Percentiles rank a stretch among this genome's conserved stretches.
Evolutionary conservation across 192 early-diverging fungal genomes (phyloP).

Genomic region (Backusella psychrophila): DNA sequence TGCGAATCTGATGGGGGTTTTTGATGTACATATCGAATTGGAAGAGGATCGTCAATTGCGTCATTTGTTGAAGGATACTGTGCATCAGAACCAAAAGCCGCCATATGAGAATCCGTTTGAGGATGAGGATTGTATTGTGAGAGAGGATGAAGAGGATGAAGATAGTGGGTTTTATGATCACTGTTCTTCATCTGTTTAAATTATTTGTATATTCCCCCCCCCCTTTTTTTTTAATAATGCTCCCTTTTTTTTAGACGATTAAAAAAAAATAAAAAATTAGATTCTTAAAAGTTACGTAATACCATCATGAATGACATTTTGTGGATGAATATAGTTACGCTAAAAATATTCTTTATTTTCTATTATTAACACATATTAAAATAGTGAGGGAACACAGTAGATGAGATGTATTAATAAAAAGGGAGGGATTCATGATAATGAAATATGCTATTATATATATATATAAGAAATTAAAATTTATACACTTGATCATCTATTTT

Average conservation of each 20-base stretch:
- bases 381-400: neutral
- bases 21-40: conserved; percentile 14
- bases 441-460: neutral
- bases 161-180: conserved; percentile 14
- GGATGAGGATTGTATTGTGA: conserved; percentile 29
- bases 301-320: too few relatives aligned
- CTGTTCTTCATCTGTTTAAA: neutral
- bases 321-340: too few relatives aligned
- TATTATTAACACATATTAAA: neutral
- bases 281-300: neutral
- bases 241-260: neutral
- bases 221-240: neutral
- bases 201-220: neutral
- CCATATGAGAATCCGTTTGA: conserved; percentile 32
- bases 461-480: conserved; percentile 16
- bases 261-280: neutral
- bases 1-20: conserved; percentile 23
- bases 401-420: neutral
- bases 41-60: conserved; percentile 1
- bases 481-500: conserved; percentile 28
- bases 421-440: neutral
- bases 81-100: neutral
- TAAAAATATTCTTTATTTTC: neutral
- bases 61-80: neutral
- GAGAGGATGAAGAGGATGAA: conserved; percentile 13